A percentile compares a stretch with the other conserved stretches of the same genome.
Evolutionary conservation across 345 rosid genomes (phyloP).

Genomic region (Mallotus nudiflorus): DNA sequence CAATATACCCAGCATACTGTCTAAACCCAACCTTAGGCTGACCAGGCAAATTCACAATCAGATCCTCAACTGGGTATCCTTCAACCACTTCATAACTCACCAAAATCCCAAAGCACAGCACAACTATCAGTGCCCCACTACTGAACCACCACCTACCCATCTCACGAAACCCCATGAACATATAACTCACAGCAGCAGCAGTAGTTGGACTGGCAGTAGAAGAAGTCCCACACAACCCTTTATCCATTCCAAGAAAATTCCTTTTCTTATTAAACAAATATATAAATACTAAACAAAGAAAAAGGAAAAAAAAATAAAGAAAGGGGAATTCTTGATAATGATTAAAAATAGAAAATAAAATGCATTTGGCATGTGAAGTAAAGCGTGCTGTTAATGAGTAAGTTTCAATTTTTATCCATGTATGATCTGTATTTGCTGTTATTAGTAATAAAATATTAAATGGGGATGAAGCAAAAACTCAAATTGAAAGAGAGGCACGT

Average conservation of each 20-base stretch:
- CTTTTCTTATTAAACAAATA: not conserved
- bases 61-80: slow-evolving; percentile 73
- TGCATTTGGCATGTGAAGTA: too few species aligned
- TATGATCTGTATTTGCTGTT: too few species aligned
- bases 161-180: slow-evolving; percentile 10
- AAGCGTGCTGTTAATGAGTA: too few species aligned
- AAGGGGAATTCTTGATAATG: slow-evolving; percentile 20
- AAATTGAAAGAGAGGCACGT: slow-evolving; percentile 40
- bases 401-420: too few species aligned
- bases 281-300: not conserved
- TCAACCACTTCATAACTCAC: slow-evolving; percentile 27
- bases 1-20: slow-evolving; percentile 84
- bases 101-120: slow-evolving; percentile 24
- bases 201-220: too few species aligned
- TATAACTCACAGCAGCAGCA: not conserved
- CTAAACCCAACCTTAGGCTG: slow-evolving; percentile 73
- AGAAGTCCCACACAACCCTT: slow-evolving; percentile 8
- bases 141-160: slow-evolving; percentile 38
- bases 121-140: slow-evolving; percentile 13
- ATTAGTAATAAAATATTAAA: too few species aligned
- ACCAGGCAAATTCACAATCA: slow-evolving; percentile 73
- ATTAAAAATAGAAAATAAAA: too few species aligned
- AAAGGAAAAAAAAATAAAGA: not conserved
- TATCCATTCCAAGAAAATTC: slow-evolving; percentile 16
- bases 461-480: slow-evolving; percentile 28